phyloP scores from a whole-genome alignment of 1,284 basidiomycete species.

The Cutaneotrichosporon mucoides region DNA sequence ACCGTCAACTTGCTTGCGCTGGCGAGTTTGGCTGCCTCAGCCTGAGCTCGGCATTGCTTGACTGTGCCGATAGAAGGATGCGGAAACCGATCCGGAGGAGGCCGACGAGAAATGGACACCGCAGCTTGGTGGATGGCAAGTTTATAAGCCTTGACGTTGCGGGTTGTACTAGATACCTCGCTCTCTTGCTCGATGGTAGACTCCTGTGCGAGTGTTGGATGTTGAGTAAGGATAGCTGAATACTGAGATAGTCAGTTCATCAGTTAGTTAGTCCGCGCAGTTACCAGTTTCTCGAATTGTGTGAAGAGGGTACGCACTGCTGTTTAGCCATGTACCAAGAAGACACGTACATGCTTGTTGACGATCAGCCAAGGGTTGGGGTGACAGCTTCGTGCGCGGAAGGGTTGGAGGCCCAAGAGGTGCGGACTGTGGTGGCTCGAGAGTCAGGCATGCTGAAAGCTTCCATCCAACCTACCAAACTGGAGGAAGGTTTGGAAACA shows the following conservation, averaged over 20 bases:
- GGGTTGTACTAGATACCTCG: constrained; percentile 32
- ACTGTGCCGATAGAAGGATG: constrained; percentile 80
- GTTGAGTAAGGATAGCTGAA: constrained; percentile 21
- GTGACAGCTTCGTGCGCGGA: constrained; percentile 17
- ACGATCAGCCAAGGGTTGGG: constrained; percentile 36
- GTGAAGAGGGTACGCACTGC: constrained; percentile 36
- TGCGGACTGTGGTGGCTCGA: too few relatives aligned
- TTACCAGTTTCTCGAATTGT: constrained; percentile 40
- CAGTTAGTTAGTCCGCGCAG: not conserved
- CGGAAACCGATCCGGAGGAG: constrained; percentile 57
- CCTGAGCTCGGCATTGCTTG: constrained; percentile 58
- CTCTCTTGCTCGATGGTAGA: constrained; percentile 38
- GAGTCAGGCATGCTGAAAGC: too few relatives aligned
- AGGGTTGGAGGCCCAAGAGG: constrained; percentile 17
- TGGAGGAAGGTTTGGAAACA: too few relatives aligned
- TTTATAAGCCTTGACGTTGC: constrained; percentile 42
- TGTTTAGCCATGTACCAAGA: not conserved
- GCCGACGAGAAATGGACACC: constrained; percentile 55
- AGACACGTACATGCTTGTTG: constrained; percentile 37
- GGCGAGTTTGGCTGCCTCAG: constrained; percentile 59
- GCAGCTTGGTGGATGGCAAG: constrained; percentile 45
- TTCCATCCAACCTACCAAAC: too few relatives aligned
- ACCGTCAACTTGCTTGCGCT: constrained; percentile 58
- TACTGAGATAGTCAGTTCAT: constrained; percentile 24
- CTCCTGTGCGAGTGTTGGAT: constrained; percentile 36